phyloP scores from a whole-genome alignment of 176 grass and related monocot genomes.

The bread wheat (Triticum aestivum) region IWGSC_CS_RefSeq_v2.1 NC_057803.1:32641514-32642013 shows the following conservation, averaged over 20 bases:
- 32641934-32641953: background rate
- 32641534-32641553: background rate
- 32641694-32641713: background rate
- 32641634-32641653: background rate
- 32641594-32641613: constrained; percentile 48
- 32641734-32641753: constrained; percentile 15
- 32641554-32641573: constrained; percentile 9
- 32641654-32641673: background rate
- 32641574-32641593: background rate
- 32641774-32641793: constrained; percentile 32
- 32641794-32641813: background rate
- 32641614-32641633: constrained; percentile 30
- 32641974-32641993: too few relatives aligned
- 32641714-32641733: background rate
- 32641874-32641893: too few relatives aligned
- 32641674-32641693: constrained; percentile 24
- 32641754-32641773: background rate
- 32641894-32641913: background rate
- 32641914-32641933: background rate
- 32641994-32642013: too few relatives aligned
- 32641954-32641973: background rate
- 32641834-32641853: constrained; percentile 12
- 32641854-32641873: background rate
- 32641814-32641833: constrained; percentile 10
- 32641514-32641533: background rate